Base-by-base conservation (phyloP, 2,329 filamentous ascomycete genomes). In the Amylocarpus encephaloides region DNA sequence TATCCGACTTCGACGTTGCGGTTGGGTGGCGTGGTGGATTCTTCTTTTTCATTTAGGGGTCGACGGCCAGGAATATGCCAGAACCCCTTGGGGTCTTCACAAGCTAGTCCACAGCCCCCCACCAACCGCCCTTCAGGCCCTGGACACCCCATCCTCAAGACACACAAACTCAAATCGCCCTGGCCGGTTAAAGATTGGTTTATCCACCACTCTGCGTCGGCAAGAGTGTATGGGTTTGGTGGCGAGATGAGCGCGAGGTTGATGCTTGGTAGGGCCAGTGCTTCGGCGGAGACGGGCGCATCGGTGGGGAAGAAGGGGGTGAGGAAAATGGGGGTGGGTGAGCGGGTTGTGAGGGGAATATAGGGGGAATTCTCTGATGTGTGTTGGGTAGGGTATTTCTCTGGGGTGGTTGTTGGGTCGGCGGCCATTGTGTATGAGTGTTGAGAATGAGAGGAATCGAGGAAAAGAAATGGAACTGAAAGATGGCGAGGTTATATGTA, bases 171-270 rank as follows among this genome's bases (percentile, higher is more conserved):
- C 15, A 48, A 35, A 2, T 42, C 46, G 12, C 9, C 46, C 9
- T 43, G 33, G 7, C 46, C 32, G 12, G 6, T 19, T 1, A 16
- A 7, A 5, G 10, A 5, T 2, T 51, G 33, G 5, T 46, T 43
- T 1, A 58, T 44, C 53, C 53, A 58, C 33, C 33, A 55, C 22
- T 51, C 36, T 5, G 55, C 55, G 35, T 50, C 13, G 12, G 35
- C 18, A 11, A 52, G 50, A 2, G 48, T 53, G 48, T 55, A 55
- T 5, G 53, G 48, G 2, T 15, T 16, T 0, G 53, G 55, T 13
- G 46, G 19, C 2, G 35, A 33, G 33, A 58, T 48, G 4, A 58
- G 50, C 2, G 22, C 13, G 49, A 46, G 6, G 43, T 49, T 33
- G 1, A 58, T 29, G 15, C 34, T 9, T 1, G 44, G 44, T 22